A percentile compares a stretch with the other conserved stretches of the same genome.
Conservation (phyloP, 2,329 filamentous ascomycete species). For the Penicillium glabrum region DNA sequence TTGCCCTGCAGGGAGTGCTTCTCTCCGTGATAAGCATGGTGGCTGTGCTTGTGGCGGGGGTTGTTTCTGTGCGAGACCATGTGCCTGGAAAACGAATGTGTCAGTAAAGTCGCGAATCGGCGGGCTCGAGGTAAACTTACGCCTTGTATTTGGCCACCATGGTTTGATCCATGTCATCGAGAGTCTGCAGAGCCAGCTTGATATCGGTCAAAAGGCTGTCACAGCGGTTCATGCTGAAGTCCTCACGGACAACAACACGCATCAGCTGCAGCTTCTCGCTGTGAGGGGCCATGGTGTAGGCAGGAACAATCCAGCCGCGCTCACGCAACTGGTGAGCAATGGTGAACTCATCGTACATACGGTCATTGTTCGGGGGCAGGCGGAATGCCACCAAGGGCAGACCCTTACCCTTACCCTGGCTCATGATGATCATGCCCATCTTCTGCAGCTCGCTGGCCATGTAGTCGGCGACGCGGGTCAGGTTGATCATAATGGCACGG, state of each 20-base stretch:
- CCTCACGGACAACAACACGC: slow-evolving; percentile 87
- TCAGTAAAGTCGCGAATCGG: background rate
- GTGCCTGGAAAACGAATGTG: slow-evolving; percentile 32
- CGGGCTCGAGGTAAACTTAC: slow-evolving; percentile 41
- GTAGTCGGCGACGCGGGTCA: slow-evolving; percentile 88
- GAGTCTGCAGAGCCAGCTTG: slow-evolving; percentile 69
- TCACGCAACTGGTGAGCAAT: slow-evolving; percentile 82
- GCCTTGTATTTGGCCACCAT: slow-evolving; percentile 68
- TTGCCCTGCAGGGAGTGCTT: slow-evolving; percentile 86
- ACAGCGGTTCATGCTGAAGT: slow-evolving; percentile 80
- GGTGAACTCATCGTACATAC: slow-evolving; percentile 71
- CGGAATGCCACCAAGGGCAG: slow-evolving; percentile 90
- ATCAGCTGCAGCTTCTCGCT: slow-evolving; percentile 84
- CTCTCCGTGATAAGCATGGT: slow-evolving; percentile 64
- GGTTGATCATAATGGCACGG: slow-evolving; percentile 88
- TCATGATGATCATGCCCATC: slow-evolving; percentile 86
- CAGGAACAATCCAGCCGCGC: slow-evolving; percentile 89
- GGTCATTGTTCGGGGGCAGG: slow-evolving; percentile 57
- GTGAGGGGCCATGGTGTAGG: slow-evolving; percentile 95
- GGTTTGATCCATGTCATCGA: slow-evolving; percentile 73
- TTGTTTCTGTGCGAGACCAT: slow-evolving; percentile 58
- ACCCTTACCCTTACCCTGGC: slow-evolving; percentile 71
- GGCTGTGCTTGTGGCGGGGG: slow-evolving; percentile 54
- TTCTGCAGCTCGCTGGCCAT: slow-evolving; percentile 70
- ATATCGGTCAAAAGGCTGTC: slow-evolving; percentile 77